phyloP scores from a whole-genome alignment of 192 early-diverging fungal genomes.

The Coemansia sp. region DNA sequence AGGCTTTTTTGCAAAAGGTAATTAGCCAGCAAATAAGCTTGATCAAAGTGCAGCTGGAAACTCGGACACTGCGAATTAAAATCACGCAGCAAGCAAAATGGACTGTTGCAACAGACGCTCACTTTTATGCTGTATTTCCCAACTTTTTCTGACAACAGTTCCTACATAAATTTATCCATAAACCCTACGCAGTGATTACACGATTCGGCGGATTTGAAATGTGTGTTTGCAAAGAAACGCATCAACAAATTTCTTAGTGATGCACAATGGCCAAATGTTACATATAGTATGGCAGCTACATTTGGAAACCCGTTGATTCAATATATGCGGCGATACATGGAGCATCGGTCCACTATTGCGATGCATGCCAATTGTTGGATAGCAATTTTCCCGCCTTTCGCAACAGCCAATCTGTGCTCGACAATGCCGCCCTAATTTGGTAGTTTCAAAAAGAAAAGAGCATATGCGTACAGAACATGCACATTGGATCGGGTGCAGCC shows the following conservation, averaged over 20 bases:
- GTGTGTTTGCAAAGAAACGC: not conserved
- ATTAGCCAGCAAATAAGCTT: not conserved
- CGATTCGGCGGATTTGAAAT: not conserved
- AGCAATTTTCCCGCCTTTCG: not conserved
- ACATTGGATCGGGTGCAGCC: slow-evolving; percentile 3
- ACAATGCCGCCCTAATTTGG: not conserved
- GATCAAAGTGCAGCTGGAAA: not conserved
- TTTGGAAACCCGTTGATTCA: not conserved
- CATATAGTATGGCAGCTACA: not conserved
- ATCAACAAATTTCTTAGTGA: not conserved
- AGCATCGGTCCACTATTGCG: slow-evolving; percentile 5
- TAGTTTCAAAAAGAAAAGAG: not conserved
- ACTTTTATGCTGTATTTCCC: not conserved
- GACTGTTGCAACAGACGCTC: not conserved
- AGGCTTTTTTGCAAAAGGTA: not conserved
- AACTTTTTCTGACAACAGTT: not conserved
- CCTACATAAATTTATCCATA: not conserved
- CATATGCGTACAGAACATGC: not conserved
- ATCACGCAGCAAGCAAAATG: not conserved
- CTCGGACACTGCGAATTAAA: not conserved
- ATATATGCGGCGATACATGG: slow-evolving; percentile 8
- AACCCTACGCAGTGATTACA: not conserved
- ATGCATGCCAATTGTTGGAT: not conserved
- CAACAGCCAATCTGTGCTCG: not conserved
- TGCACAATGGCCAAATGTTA: not conserved